Conservation (phyloP, 345 rosid genomes). For the Psidium friedrichsthalianum region DNA sequence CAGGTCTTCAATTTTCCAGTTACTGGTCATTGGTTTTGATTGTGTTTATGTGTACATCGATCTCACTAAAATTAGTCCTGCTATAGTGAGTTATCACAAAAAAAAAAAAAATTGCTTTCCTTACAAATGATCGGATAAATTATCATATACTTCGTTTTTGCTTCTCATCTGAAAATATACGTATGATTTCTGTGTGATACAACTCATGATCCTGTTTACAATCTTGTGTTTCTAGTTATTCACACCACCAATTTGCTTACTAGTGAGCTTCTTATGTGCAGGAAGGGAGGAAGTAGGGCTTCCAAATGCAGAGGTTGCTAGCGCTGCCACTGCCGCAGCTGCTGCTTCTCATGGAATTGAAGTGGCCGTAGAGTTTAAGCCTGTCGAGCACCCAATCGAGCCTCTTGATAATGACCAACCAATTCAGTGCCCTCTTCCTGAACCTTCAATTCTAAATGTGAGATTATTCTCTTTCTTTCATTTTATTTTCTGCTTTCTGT, state of each 20-base stretch:
- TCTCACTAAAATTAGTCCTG: background rate
- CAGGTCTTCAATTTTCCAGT: background rate
- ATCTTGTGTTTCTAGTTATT: background rate
- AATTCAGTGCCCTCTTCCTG: slow-evolving; percentile 80
- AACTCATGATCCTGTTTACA: background rate
- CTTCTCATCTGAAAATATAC: background rate
- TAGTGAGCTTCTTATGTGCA: slow-evolving; percentile 13
- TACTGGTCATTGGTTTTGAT: background rate
- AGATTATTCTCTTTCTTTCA: slow-evolving; percentile 1
- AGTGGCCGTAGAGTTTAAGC: slow-evolving; percentile 80
- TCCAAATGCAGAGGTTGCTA: slow-evolving; percentile 32
- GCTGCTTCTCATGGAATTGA: slow-evolving; percentile 76
- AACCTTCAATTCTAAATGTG: slow-evolving; percentile 91
- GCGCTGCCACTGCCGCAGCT: slow-evolving; percentile 23
- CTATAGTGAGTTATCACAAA: background rate
- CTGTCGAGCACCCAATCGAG: slow-evolving; percentile 84
- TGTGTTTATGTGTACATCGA: background rate
- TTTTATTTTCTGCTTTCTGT: background rate
- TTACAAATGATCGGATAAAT: background rate
- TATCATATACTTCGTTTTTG: background rate
- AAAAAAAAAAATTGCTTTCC: background rate
- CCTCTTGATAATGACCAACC: slow-evolving; percentile 75
- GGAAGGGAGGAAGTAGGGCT: slow-evolving; percentile 67
- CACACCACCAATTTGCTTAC: background rate
- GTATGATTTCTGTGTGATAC: background rate